These are phyloP conservation scores for Dothistroma septosporum DNA, from an alignment of 2,329 filamentous ascomycete species.

Conservation along the genomic window DNA sequence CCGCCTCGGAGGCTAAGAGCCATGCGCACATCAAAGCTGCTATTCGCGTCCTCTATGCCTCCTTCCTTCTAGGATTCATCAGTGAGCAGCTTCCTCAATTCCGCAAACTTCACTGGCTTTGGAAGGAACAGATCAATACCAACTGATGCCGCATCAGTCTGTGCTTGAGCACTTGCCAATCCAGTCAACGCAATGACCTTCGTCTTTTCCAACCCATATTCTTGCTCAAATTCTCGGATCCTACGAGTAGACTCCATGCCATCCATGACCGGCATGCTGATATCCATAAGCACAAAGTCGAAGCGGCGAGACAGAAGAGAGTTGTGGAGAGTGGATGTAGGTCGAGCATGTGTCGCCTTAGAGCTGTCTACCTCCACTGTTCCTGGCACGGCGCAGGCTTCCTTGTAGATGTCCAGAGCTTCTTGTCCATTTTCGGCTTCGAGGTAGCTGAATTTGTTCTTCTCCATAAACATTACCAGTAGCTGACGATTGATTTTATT, in stretches of 20 bases:
- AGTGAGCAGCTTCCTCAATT: constrained; percentile 13
- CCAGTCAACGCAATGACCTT: constrained; percentile 31
- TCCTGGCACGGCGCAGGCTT: background rate
- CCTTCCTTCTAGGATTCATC: background rate
- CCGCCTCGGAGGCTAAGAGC: no score
- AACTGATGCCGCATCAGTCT: constrained; percentile 25
- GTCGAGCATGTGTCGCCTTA: background rate
- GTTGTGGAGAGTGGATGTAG: background rate
- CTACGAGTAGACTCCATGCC: constrained; percentile 30
- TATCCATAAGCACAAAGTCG: constrained; percentile 47
- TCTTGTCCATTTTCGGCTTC: constrained; percentile 47
- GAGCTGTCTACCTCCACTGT: background rate
- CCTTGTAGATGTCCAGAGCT: constrained; percentile 36
- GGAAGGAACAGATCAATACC: constrained; percentile 33
- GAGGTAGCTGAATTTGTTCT: constrained; percentile 37
- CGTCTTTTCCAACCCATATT: constrained; percentile 13
- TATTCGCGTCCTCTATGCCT: background rate
- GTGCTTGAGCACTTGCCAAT: constrained; percentile 27
- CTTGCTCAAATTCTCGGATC: constrained; percentile 30
- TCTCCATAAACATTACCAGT: constrained; percentile 25
- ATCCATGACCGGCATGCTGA: constrained; percentile 37
- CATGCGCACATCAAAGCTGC: no score
- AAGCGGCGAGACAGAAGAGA: constrained; percentile 2
- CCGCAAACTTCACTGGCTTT: constrained; percentile 31
- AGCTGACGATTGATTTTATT: constrained; percentile 34